These are phyloP conservation scores for Eucalyptus curtisii DNA, from an alignment of 345 rosid species.

Conservation along the genomic window DNA sequence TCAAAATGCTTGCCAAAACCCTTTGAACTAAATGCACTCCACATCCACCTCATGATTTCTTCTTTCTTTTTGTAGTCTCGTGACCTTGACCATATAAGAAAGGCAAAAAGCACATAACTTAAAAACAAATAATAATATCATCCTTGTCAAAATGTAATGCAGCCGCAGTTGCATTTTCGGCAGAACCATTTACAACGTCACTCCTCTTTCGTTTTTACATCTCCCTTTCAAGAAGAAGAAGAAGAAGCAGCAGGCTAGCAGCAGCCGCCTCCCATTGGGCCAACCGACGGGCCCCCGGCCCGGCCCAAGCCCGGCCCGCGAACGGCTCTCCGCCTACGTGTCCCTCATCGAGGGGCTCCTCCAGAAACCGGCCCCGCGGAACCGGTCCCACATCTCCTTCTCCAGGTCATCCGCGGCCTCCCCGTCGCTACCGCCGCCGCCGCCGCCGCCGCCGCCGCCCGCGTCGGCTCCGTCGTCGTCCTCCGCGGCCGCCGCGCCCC, in stretches of 20 bases:
- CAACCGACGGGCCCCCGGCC: neutral
- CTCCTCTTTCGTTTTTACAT: neutral
- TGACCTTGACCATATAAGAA: neutral
- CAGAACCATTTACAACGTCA: neutral
- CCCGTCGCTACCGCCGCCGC: neutral
- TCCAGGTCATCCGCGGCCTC: slow-evolving; percentile 12
- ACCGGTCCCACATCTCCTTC: slow-evolving; percentile 34
- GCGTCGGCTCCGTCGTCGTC: neutral
- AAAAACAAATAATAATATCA: neutral
- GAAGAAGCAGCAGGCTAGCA: neutral
- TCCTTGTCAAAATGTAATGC: neutral
- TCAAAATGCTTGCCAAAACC: too few relatives aligned
- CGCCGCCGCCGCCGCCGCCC: neutral
- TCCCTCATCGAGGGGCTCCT: slow-evolving; percentile 23
- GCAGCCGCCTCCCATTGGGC: neutral
- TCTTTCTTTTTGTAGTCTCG: neutral
- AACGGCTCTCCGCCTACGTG: neutral
- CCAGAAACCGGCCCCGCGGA: slow-evolving; percentile 38
- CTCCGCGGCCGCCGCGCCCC: neutral
- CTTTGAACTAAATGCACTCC: too few relatives aligned
- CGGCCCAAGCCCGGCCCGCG: neutral
- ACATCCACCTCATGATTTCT: neutral
- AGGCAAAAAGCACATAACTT: neutral
- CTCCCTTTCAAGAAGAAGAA: neutral
- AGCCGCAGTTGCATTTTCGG: neutral